Percentiles rank a stretch among this genome's conserved stretches.
Conservation (phyloP, 1,284 basidiomycete genomes). For the Laetiporus sulphureus region DNA sequence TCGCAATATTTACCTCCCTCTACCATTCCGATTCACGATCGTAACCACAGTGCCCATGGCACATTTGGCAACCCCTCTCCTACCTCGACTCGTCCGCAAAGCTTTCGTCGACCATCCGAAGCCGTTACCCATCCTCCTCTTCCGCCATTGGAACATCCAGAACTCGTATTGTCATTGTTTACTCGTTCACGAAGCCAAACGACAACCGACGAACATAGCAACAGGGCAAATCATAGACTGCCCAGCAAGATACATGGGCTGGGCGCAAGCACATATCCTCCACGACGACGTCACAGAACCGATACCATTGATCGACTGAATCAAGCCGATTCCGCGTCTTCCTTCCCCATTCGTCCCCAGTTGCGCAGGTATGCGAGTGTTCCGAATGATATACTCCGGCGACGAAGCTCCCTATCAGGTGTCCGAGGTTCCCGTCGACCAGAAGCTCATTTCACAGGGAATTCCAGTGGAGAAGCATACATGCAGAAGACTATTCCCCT, state of each 20-base stretch:
- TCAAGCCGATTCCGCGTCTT: slow-evolving; percentile 7
- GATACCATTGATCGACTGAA: slow-evolving; percentile 3
- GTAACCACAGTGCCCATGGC: slow-evolving; percentile 24
- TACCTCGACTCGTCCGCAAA: background rate
- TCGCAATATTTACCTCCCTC: slow-evolving; percentile 7
- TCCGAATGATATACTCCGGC: slow-evolving; percentile 14
- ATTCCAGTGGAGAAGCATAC: slow-evolving; percentile 23
- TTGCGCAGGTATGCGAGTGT: slow-evolving; percentile 22
- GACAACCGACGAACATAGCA: slow-evolving; percentile 7
- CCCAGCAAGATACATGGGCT: slow-evolving; percentile 7
- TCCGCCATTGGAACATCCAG: slow-evolving; percentile 47
- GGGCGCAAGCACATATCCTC: slow-evolving; percentile 18
- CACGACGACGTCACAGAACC: slow-evolving; percentile 13
- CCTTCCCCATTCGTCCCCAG: background rate
- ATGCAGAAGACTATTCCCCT: slow-evolving; percentile 11
- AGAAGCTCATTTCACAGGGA: slow-evolving; percentile 33
- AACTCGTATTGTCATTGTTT: slow-evolving; percentile 25
- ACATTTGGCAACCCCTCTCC: slow-evolving; percentile 35
- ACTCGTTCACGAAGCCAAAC: slow-evolving; percentile 10
- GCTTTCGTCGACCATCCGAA: slow-evolving; percentile 6
- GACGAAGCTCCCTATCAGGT: slow-evolving; percentile 11
- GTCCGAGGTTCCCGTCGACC: background rate
- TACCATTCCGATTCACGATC: slow-evolving; percentile 4
- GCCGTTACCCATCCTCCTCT: slow-evolving; percentile 35
- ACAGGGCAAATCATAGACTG: background rate